Percentiles rank a stretch among this genome's conserved stretches.
Evolutionary conservation across 2,329 filamentous ascomycete species (phyloP).

Genomic region (Dactylellina cionopaga): DNA sequence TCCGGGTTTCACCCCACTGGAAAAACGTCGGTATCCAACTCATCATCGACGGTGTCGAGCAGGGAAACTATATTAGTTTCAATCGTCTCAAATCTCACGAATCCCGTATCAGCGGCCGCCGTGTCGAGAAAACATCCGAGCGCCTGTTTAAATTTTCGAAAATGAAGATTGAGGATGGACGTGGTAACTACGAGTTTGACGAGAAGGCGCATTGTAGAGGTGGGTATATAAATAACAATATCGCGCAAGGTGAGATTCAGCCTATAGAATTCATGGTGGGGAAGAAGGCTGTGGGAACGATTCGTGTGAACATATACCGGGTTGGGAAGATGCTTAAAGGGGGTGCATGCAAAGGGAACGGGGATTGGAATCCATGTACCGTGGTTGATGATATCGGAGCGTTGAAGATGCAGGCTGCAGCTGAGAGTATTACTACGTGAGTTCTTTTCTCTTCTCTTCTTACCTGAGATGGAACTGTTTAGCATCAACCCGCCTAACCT

Average conservation of each 20-base stretch:
- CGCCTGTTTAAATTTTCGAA: constrained; percentile 15
- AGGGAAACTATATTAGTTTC: constrained; percentile 14
- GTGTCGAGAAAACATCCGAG: not conserved
- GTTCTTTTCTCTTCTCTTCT: not conserved
- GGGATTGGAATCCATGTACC: constrained; percentile 35
- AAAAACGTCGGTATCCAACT: constrained; percentile 5
- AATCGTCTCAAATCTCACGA: not conserved
- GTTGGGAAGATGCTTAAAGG: not conserved
- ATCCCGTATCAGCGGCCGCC: not conserved
- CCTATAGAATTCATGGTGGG: constrained; percentile 34
- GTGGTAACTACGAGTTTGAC: constrained; percentile 32
- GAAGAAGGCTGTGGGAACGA: constrained; percentile 17
- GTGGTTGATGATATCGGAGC: constrained; percentile 37
- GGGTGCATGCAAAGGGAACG: not conserved
- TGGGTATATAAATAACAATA: constrained; percentile 5
- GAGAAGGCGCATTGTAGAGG: constrained; percentile 8
- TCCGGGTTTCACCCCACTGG: constrained; percentile 5
- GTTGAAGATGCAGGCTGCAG: constrained; percentile 21
- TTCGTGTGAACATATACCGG: constrained; percentile 37
- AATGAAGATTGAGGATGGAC: not conserved
- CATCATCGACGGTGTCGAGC: constrained; percentile 45
- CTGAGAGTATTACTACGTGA: constrained; percentile 36
- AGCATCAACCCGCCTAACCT: too few species aligned
- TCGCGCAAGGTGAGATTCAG: not conserved
- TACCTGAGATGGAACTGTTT: not conserved